phyloP scores from a whole-genome alignment of 2,329 filamentous ascomycete genomes.

The Venturia aucupariae region DNA sequence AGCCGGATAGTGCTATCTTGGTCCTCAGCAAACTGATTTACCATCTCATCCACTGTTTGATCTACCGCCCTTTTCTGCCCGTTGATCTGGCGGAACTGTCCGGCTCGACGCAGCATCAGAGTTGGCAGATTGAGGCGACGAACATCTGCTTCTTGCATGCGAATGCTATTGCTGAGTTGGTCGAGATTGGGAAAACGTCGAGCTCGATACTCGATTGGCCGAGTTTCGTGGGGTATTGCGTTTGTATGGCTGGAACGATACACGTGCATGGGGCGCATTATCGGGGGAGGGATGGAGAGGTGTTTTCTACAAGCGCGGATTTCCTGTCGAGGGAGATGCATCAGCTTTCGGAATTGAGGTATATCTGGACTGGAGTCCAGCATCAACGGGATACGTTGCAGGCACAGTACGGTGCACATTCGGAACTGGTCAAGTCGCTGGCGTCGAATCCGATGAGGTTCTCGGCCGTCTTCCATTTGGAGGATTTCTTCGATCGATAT shows the following conservation, averaged over 20 bases:
- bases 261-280: constrained; percentile 83
- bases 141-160: constrained; percentile 81
- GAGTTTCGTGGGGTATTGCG: constrained; percentile 76
- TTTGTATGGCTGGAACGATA: constrained; percentile 78
- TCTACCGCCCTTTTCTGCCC: constrained; percentile 79
- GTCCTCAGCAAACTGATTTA: constrained; percentile 81
- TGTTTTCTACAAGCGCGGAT: constrained; percentile 56
- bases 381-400: constrained; percentile 74
- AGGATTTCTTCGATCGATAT: constrained; percentile 83
- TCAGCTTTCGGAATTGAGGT: constrained; percentile 64
- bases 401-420: constrained; percentile 67
- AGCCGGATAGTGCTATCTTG: constrained; percentile 66
- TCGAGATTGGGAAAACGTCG: constrained; percentile 67
- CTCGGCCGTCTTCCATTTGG: constrained; percentile 70
- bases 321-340: constrained; percentile 73
- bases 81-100: constrained; percentile 75
- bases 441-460: constrained; percentile 62
- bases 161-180: constrained; percentile 76
- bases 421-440: constrained; percentile 66
- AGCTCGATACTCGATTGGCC: constrained; percentile 71
- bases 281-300: constrained; percentile 50
- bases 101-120: constrained; percentile 74
- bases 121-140: constrained; percentile 86
- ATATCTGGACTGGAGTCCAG: constrained; percentile 67
- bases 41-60: constrained; percentile 75